These are phyloP conservation scores for Eucalyptus curtisii DNA, from an alignment of 345 rosid genomes.

Conservation along the genomic window DNA sequence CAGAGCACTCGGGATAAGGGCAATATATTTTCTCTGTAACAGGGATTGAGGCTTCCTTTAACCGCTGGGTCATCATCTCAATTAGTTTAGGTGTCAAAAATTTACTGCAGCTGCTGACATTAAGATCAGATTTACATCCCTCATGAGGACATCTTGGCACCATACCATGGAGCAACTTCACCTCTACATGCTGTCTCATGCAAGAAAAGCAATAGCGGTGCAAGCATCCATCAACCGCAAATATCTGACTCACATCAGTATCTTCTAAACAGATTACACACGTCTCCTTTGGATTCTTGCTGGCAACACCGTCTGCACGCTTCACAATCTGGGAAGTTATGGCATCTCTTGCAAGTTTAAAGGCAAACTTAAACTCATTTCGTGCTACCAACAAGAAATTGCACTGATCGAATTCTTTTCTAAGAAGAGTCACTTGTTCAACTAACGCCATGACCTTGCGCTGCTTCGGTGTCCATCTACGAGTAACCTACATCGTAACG, in stretches of 20 bases:
- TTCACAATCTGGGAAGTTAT: slow-evolving; percentile 42
- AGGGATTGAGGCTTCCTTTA: slow-evolving; percentile 55
- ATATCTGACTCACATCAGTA: slow-evolving; percentile 33
- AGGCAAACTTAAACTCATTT: slow-evolving; percentile 40
- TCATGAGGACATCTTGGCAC: slow-evolving; percentile 61
- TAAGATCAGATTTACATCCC: slow-evolving; percentile 50
- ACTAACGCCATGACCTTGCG: slow-evolving; percentile 30
- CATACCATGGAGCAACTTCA: slow-evolving; percentile 51
- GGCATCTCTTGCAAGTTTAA: slow-evolving; percentile 67
- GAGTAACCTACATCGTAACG: slow-evolving; percentile 28
- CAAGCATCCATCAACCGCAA: slow-evolving; percentile 52
- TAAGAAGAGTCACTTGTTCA: slow-evolving; percentile 35
- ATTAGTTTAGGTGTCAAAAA: slow-evolving; percentile 56
- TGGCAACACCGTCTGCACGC: slow-evolving; percentile 13
- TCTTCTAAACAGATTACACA: slow-evolving; percentile 75
- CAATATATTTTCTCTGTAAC: slow-evolving; percentile 60
- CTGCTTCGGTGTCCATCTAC: slow-evolving; percentile 33
- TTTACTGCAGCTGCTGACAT: slow-evolving; percentile 31
- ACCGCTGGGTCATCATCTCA: slow-evolving; percentile 40
- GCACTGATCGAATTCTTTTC: slow-evolving; percentile 22
- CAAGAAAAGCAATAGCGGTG: slow-evolving; percentile 76
- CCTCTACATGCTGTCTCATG: slow-evolving; percentile 77
- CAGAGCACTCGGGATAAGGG: slow-evolving; percentile 70
- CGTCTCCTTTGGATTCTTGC: slow-evolving; percentile 36
- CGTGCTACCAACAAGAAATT: slow-evolving; percentile 29